These are phyloP conservation scores for Arachnopeziza araneosa DNA, from an alignment of 2,329 filamentous ascomycete genomes.

Conservation along the genomic window DNA sequence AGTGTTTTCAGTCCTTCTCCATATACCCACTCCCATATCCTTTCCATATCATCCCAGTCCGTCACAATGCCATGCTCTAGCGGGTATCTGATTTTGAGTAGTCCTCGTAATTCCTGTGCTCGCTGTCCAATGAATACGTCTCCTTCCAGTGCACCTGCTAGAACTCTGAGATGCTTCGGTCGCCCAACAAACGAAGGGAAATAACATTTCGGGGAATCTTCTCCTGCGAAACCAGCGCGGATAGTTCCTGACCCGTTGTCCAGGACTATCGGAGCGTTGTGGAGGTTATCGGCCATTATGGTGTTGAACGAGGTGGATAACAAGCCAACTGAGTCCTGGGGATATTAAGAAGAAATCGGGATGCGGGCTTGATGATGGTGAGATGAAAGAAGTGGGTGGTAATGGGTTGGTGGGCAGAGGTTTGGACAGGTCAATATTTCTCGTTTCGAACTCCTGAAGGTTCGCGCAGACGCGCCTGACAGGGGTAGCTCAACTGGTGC, in stretches of 20 bases:
- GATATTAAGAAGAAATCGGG: neutral
- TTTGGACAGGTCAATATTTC: neutral
- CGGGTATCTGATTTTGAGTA: conserved; percentile 94
- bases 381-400: neutral
- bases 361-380: neutral
- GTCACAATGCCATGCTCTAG: conserved; percentile 97
- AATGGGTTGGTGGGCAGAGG: neutral
- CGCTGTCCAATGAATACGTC: conserved; percentile 95
- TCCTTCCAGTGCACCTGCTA: conserved; percentile 93
- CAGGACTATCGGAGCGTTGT: conserved; percentile 97
- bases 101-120: conserved; percentile 78
- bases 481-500: neutral
- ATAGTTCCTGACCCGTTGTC: conserved; percentile 99
- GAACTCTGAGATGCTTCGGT: conserved; percentile 88
- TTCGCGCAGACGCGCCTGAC: neutral
- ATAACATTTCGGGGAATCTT: conserved; percentile 92
- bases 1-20: conserved; percentile 92
- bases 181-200: conserved; percentile 97
- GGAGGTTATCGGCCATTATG: conserved; percentile 63
- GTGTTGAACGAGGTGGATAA: neutral
- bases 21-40: conserved; percentile 98
- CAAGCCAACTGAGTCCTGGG: neutral
- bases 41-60: conserved; percentile 99
- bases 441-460: neutral
- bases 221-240: conserved; percentile 91